These are phyloP conservation scores for Thermochaetoides thermophila DNA, from an alignment of 495 filamentous ascomycete genomes.

Conservation along the genomic window DNA sequence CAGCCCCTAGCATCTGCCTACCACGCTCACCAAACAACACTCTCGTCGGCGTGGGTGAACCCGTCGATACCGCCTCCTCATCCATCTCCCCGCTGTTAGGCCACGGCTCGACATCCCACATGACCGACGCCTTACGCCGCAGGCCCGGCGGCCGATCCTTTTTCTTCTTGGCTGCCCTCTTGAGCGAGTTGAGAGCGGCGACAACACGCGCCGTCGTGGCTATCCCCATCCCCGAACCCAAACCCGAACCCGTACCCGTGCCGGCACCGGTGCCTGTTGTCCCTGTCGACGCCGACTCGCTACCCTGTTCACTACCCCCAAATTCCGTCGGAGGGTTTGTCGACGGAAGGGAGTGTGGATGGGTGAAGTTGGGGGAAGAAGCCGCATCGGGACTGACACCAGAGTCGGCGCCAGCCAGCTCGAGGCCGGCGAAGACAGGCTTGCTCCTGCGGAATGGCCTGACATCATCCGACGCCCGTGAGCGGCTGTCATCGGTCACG, in stretches of 20 bases:
- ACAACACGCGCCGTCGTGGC: too few relatives aligned
- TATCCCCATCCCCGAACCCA: background rate
- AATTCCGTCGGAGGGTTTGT: too few relatives aligned
- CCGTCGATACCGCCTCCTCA: conserved; percentile 3
- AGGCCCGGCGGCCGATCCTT: conserved; percentile 18
- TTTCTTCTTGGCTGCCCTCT: conserved; percentile 10
- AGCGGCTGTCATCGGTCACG: conserved; percentile 7
- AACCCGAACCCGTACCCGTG: too few relatives aligned
- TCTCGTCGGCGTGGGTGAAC: background rate
- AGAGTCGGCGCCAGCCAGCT: background rate
- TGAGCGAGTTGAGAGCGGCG: conserved; percentile 11
- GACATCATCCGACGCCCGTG: conserved; percentile 4
- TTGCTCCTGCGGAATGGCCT: background rate
- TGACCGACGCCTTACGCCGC: conserved; percentile 1
- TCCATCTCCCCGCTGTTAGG: conserved; percentile 8
- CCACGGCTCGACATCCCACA: conserved; percentile 11
- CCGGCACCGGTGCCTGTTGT: too few relatives aligned
- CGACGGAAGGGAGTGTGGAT: too few relatives aligned
- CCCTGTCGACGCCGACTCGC: too few relatives aligned
- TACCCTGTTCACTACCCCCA: too few relatives aligned
- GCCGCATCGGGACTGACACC: too few relatives aligned
- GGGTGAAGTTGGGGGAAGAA: too few relatives aligned
- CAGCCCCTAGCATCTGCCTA: too few relatives aligned
- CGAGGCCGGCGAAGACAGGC: background rate
- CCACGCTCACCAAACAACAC: conserved; percentile 1